Evolutionary conservation across 75 land plant genomes (phyloP).

Genomic region (Picea sitchensis): DNA sequence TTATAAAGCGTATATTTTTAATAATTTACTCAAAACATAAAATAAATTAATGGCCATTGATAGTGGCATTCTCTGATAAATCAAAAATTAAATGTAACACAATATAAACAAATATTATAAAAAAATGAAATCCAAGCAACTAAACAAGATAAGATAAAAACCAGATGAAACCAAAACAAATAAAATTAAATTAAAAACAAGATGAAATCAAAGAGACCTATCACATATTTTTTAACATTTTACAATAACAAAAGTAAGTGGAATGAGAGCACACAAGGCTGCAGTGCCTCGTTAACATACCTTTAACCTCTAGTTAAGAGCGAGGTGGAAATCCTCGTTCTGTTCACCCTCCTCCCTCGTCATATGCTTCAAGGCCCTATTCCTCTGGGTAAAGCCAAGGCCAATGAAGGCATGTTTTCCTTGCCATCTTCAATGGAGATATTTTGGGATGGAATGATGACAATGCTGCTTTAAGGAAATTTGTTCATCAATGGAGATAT

Average conservation of each 20-base stretch:
- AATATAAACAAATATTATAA: no score
- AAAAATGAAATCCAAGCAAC: no score
- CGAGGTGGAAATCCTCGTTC: constrained; percentile 53
- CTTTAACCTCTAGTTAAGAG: constrained; percentile 41
- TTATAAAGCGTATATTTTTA: not conserved
- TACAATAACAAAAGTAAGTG: not conserved
- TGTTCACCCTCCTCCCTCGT: constrained; percentile 56
- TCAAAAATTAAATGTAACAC: no score
- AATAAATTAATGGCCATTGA: not conserved
- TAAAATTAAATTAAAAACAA: no score
- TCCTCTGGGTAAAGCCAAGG: constrained; percentile 85
- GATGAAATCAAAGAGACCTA: no score
- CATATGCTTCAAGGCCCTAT: constrained; percentile 94
- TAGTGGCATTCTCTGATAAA: no score
- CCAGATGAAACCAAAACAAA: no score
- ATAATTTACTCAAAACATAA: not conserved
- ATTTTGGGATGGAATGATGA: no score
- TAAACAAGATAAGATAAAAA: no score
- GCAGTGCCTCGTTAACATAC: constrained; percentile 20
- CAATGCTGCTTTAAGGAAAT: no score
- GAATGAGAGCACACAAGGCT: not conserved
- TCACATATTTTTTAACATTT: not conserved
- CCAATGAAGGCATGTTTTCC: constrained; percentile 89
- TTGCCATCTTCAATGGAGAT: no score
- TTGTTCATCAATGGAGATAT: no score